Evolutionary conservation across 192 early-diverging fungal species (phyloP), one percentile per base, ranked within the genome.

Genomic region (Podochytrium sp.): DNA sequence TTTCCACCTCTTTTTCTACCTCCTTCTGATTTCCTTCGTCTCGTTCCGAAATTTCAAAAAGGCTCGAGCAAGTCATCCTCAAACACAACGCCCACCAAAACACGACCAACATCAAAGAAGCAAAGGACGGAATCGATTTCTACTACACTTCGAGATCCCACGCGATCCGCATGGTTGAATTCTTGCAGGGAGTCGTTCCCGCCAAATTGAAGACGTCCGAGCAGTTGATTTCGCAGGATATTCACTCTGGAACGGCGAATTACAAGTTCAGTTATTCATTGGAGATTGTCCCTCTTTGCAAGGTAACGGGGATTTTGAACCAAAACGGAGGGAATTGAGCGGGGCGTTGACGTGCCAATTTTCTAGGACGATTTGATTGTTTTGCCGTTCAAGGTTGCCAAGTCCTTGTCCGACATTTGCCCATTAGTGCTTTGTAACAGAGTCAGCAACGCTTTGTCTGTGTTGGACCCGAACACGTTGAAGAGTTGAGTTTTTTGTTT

Each of bases 51-150:
- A 55, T 20, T 23, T 23, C 0, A 23, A 10, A 5, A 20, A 69
- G 66, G 66, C 88, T 99, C 7, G 97, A 99, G 79, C 97, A 99
- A 82, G 84, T 99, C 69, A 98, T 99, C 67, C 90, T 99, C 61
- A 97, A 97, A 86, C 95, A 99, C 85, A 93, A 92, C 61, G 96
- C 95, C 2, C 94, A 97, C 86, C 91, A 92, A 69, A 96, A 99
- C 76, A 98, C 97, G 5, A 95, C 92, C 72, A 99, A 99, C 81
- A 99, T 99, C 80, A 95, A 96, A 71, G 96, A 98, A 76, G 91
- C 89, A 66, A 93, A 88, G 79, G 97, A 97, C 74, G 97, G 97
- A 71, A 82, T 99, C 49, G 97, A 99, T 79, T 99, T 99, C 80
- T 97, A 93, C 81, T 99, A 95, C 83, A 89, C 87, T 33, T 86